phyloP scores from a whole-genome alignment of 257 asterid genomes.

The Lithospermum erythrorhizon region DNA sequence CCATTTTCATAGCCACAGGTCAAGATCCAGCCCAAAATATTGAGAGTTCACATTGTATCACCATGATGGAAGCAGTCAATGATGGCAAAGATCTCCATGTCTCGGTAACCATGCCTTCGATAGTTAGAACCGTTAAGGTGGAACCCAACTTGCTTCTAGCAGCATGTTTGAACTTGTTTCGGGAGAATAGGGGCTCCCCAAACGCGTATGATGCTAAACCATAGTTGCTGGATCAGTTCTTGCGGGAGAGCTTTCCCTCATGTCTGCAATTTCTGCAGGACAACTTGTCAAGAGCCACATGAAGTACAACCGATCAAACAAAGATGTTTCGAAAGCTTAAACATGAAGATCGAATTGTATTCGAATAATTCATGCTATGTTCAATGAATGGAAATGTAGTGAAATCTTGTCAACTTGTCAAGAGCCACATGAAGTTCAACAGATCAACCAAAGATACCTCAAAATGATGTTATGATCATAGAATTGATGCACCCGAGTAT shows the following conservation, averaged over 20 bases:
- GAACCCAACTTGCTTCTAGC: conserved; percentile 32
- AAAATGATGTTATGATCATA: not conserved
- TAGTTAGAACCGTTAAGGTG: conserved; percentile 38
- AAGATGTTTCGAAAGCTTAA: conserved; percentile 9
- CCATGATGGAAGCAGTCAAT: conserved; percentile 39
- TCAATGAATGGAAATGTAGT: no score
- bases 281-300: conserved; percentile 41
- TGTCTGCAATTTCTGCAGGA: conserved; percentile 40
- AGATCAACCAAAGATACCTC: conserved; percentile 20
- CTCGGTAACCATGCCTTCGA: conserved; percentile 34
- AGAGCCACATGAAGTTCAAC: conserved; percentile 37
- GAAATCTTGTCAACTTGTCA: conserved; percentile 4
- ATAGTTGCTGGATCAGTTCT: conserved; percentile 22
- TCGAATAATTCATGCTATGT: no score
- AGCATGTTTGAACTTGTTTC: conserved; percentile 30
- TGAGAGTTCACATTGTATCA: conserved; percentile 40
- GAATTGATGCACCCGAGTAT: no score
- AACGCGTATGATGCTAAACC: conserved; percentile 14
- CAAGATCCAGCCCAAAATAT: not conserved
- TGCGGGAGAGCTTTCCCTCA: conserved; percentile 25
- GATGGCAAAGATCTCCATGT: conserved; percentile 32
- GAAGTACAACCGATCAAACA: conserved; percentile 33
- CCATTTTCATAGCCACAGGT: not conserved
- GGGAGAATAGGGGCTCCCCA: conserved; percentile 27
- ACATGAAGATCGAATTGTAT: no score